Evolutionary conservation across 106 monocot species (phyloP).

Genomic region (Dioscorea alata): DNA sequence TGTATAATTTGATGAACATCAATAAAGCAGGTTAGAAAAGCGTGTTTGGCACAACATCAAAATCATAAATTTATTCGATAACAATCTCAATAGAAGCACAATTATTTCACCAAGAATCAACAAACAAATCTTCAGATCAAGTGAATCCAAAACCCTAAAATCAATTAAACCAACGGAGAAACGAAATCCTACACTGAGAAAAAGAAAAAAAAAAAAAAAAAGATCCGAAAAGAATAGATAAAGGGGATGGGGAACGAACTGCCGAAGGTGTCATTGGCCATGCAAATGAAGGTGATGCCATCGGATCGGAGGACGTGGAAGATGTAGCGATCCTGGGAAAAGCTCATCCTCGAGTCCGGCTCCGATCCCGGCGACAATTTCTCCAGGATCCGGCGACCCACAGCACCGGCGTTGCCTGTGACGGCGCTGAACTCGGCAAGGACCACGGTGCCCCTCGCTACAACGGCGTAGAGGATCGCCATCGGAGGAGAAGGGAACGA

Average conservation of each 20-base stretch:
- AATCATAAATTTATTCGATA: no score
- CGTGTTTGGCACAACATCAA: no score
- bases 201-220: background rate
- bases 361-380: slow-evolving; percentile 44
- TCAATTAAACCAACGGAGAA: no score
- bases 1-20: no score
- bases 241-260: slow-evolving; percentile 33
- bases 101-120: no score
- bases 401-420: slow-evolving; percentile 81
- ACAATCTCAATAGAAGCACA: no score
- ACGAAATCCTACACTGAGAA: no score
- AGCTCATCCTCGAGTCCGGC: slow-evolving; percentile 57
- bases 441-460: slow-evolving; percentile 86
- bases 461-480: slow-evolving; percentile 96
- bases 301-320: slow-evolving; percentile 83
- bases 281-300: slow-evolving; percentile 85
- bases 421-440: slow-evolving; percentile 91
- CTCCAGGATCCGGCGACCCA: slow-evolving; percentile 86
- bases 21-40: no score
- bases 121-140: no score
- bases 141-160: no score
- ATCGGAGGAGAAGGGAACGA: slow-evolving; percentile 15
- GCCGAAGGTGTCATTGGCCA: slow-evolving; percentile 98
- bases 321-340: slow-evolving; percentile 96
- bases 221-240: background rate